Base-by-base conservation (phyloP, 2,329 filamentous ascomycete species). In the Calycina herbarum region DNA sequence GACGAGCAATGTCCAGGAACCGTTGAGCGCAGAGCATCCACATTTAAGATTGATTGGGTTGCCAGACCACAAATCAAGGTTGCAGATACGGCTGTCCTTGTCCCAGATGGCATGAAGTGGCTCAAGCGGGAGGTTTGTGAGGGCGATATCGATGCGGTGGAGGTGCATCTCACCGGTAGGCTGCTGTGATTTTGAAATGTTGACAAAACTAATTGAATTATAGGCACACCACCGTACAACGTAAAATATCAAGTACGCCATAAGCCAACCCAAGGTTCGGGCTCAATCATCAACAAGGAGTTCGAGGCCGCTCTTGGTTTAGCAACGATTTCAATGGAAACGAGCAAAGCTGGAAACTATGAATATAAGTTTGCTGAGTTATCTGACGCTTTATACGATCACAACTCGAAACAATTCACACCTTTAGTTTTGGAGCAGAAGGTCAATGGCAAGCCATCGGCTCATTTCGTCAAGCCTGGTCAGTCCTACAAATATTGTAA, bases 401-500 rank as follows among this genome's bases (percentile, higher is more conserved):
- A 89, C 74, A 88, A 92, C 73, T 82, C 84, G 67, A 84, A 81
- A 71, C 86, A 86, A 70, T 89, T 89, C 73, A 81, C 82, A 24
- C 86, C 89, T 5, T 77, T 97, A 40, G 82, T 86, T 13, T 82
- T 99, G 38, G 87, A 90, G 71, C 95, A 99, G 77, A 89, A 85
- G 29, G 93, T 99, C 60, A 90, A 97, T 73, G 85, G 92, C 15
- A 91, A 90, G 66, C 95, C 95, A 1, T 87, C 89, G 2, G 95
- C 94, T 3, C 83, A 85, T 5, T 99, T 99, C 75, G 84, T 85
- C 66, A 92, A 92, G 70, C 92, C 94, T 2, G 94, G 94, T 17
- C 95, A 95, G 77, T 94, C 92, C 0, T 97, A 97, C 82, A 96
- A 95, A 76, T 97, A 94, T 78, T 99, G 95, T 79, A 90, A 93